A percentile compares a stretch with the other conserved stretches of the same genome.
Conservation (phyloP, 2,329 filamentous ascomycete species). For the Daldinia eschscholtzii region DNA sequence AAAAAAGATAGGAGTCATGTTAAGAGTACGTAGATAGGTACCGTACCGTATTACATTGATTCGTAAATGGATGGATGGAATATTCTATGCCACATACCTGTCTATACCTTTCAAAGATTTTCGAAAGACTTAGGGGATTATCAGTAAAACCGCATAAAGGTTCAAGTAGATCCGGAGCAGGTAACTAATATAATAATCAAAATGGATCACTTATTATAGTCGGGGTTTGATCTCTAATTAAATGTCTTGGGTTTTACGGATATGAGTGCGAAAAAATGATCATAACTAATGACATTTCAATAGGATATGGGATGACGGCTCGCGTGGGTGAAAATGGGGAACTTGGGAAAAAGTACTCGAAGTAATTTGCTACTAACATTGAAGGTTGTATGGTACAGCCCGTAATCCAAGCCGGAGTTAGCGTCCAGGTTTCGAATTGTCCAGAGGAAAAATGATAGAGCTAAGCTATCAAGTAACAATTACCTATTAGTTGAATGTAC, state of each 20-base stretch:
- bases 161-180: not conserved
- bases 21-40: not conserved
- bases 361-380: slow-evolving; percentile 4
- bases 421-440: slow-evolving; percentile 1
- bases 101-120: not conserved
- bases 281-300: not conserved
- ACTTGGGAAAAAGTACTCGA: not conserved
- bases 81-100: slow-evolving; percentile 2
- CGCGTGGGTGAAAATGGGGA: not conserved
- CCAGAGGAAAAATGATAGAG: not conserved
- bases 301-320: not conserved
- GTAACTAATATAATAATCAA: not conserved
- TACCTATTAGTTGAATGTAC: slow-evolving; percentile 5
- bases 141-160: not conserved
- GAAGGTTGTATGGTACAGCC: not conserved
- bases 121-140: no score
- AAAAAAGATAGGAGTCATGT: slow-evolving; percentile 19
- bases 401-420: slow-evolving; percentile 1
- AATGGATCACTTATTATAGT: not conserved
- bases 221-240: not conserved
- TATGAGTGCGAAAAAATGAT: not conserved
- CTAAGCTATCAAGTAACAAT: not conserved
- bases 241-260: not conserved
- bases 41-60: slow-evolving; percentile 2
- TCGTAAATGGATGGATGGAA: not conserved